These are phyloP conservation scores for Saturnispora hagleri DNA, from an alignment of 805 yeast species.

Conservation along the genomic window DNA sequence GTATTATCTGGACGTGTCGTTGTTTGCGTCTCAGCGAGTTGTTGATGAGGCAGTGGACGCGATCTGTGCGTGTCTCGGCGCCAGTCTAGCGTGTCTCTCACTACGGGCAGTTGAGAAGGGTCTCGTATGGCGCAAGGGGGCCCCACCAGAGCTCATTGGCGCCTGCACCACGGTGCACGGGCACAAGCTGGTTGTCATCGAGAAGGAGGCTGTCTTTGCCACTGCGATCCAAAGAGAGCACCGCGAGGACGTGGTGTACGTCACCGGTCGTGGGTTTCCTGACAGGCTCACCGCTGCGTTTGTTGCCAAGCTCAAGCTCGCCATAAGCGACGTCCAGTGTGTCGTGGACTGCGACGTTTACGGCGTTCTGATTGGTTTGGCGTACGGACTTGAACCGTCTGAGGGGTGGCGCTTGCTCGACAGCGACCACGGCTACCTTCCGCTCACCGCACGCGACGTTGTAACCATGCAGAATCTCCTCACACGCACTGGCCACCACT, in stretches of 20 bases:
- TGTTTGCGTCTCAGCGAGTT: constrained; percentile 37
- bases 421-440: constrained; percentile 1
- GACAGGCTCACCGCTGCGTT: constrained; percentile 44
- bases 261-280: constrained; percentile 66
- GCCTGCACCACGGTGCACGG: constrained; percentile 9
- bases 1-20: constrained; percentile 46
- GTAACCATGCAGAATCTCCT: neutral
- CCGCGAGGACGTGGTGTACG: constrained; percentile 20
- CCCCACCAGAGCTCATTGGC: neutral
- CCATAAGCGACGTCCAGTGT: constrained; percentile 32
- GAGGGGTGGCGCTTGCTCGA: constrained; percentile 1
- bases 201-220: constrained; percentile 43
- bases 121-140: constrained; percentile 16
- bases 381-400: constrained; percentile 3
- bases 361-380: constrained; percentile 40
- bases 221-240: constrained; percentile 18
- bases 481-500: too few relatives aligned
- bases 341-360: constrained; percentile 59
- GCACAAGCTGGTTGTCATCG: constrained; percentile 33
- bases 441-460: constrained; percentile 4
- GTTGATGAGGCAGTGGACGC: constrained; percentile 34
- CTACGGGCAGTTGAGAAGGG: constrained; percentile 52
- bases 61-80: constrained; percentile 31
- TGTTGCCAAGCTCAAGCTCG: constrained; percentile 15
- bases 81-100: constrained; percentile 31